phyloP scores from a whole-genome alignment of 2,329 filamentous ascomycete genomes.

The Apiospora sp. region DNA sequence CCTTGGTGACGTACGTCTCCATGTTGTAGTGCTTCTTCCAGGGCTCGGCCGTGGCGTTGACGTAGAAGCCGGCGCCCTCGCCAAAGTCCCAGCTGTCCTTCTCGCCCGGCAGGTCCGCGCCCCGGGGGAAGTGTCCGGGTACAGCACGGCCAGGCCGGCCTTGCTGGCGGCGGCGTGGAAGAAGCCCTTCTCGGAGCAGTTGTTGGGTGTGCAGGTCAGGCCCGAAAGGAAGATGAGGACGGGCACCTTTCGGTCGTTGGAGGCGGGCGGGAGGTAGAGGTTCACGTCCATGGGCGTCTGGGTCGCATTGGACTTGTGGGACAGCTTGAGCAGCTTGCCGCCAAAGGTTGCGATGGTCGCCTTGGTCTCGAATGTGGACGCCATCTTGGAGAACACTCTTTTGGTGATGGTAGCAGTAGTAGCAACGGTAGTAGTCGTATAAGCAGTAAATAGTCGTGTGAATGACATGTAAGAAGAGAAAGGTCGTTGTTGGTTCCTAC shows the following conservation, averaged over 20 bases:
- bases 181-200: slow-evolving; percentile 84
- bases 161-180: slow-evolving; percentile 84
- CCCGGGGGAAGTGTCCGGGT: slow-evolving; percentile 95
- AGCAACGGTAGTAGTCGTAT: not conserved
- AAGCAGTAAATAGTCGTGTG: not conserved
- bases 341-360: slow-evolving; percentile 91
- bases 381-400: slow-evolving; percentile 63
- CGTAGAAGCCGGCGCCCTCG: slow-evolving; percentile 90
- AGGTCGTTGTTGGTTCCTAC: not conserved
- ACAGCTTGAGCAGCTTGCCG: slow-evolving; percentile 93
- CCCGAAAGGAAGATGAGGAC: slow-evolving; percentile 94
- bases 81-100: slow-evolving; percentile 93
- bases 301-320: slow-evolving; percentile 80
- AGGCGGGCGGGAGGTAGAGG: slow-evolving; percentile 84
- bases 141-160: slow-evolving; percentile 89
- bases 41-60: slow-evolving; percentile 81
- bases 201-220: slow-evolving; percentile 92
- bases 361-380: slow-evolving; percentile 77
- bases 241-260: slow-evolving; percentile 72
- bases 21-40: slow-evolving; percentile 86
- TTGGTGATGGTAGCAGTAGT: not conserved
- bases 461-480: not conserved
- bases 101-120: slow-evolving; percentile 81
- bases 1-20: slow-evolving; percentile 90
- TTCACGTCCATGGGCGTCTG: slow-evolving; percentile 92